Evolutionary conservation across 805 yeast species (phyloP).

Genomic region (Ogataea degrootiae): DNA sequence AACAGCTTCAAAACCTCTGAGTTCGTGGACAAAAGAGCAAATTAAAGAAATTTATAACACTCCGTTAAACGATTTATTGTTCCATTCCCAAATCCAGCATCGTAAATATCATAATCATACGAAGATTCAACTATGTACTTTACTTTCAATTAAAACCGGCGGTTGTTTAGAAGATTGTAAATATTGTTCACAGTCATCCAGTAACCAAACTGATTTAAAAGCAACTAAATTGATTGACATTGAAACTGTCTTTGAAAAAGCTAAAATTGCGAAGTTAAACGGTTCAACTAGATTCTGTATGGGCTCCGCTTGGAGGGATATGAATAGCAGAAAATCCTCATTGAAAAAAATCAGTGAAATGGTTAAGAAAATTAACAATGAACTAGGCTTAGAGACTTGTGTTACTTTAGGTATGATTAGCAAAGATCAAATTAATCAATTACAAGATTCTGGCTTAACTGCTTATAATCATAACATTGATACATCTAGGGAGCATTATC

Average conservation of each 20-base stretch:
- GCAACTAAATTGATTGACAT: conserved; percentile 60
- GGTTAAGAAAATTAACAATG: conserved; percentile 55
- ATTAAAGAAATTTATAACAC: conserved; percentile 56
- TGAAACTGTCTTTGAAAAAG: conserved; percentile 61
- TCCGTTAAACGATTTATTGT: conserved; percentile 59
- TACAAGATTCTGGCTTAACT: conserved; percentile 68
- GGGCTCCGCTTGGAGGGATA: conserved; percentile 89
- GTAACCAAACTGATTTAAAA: conserved; percentile 65
- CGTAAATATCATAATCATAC: conserved; percentile 61
- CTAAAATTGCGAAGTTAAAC: conserved; percentile 58
- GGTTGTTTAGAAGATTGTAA: conserved; percentile 82
- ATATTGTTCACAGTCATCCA: conserved; percentile 72
- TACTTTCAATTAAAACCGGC: conserved; percentile 71
- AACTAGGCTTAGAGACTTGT: conserved; percentile 69
- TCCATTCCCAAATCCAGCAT: conserved; percentile 61
- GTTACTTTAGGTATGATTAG: conserved; percentile 78
- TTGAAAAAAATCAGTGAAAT: conserved; percentile 57
- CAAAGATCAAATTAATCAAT: conserved; percentile 52
- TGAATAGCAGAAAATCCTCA: conserved; percentile 71
- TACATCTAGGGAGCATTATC: conserved; percentile 73
- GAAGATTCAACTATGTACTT: conserved; percentile 71
- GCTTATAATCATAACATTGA: conserved; percentile 82
- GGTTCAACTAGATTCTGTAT: conserved; percentile 78
- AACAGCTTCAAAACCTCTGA: background rate
- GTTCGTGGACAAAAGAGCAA: conserved; percentile 57